phyloP scores from a whole-genome alignment of 129 eudicot genomes.

The Saussurea involucrata region DNA sequence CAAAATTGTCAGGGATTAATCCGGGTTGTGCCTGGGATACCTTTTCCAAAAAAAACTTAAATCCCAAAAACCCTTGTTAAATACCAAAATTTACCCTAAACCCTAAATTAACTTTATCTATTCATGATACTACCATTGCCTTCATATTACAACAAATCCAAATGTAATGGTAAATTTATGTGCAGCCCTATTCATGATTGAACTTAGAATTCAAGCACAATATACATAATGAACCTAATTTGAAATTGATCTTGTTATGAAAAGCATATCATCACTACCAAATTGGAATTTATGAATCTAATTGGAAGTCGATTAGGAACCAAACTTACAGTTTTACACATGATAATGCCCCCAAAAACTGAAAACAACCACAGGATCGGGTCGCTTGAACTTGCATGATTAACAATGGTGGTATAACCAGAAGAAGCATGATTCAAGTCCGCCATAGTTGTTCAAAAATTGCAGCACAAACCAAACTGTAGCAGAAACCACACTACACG shows the following conservation, averaged over 20 bases:
- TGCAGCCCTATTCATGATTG: not conserved
- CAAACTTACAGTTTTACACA: slow-evolving; percentile 68
- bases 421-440: not conserved
- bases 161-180: not conserved
- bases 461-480: not conserved
- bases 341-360: slow-evolving; percentile 51
- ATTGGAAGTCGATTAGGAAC: not conserved
- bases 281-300: not conserved
- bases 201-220: not conserved
- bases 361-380: slow-evolving; percentile 51
- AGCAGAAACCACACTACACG: not conserved
- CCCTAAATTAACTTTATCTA: not conserved
- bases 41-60: too few relatives aligned
- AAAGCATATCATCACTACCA: not conserved
- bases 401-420: slow-evolving; percentile 20
- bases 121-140: not conserved
- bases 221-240: not conserved
- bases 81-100: not conserved
- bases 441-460: not conserved
- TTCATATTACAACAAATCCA: not conserved
- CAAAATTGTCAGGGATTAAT: too few relatives aligned
- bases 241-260: not conserved
- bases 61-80: not conserved
- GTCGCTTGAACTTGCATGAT: slow-evolving; percentile 32
- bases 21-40: too few relatives aligned